A percentile compares a stretch with the other conserved stretches of the same genome.
Conservation (phyloP, 2,329 filamentous ascomycete species). For the Xylaria polymorpha region DNA sequence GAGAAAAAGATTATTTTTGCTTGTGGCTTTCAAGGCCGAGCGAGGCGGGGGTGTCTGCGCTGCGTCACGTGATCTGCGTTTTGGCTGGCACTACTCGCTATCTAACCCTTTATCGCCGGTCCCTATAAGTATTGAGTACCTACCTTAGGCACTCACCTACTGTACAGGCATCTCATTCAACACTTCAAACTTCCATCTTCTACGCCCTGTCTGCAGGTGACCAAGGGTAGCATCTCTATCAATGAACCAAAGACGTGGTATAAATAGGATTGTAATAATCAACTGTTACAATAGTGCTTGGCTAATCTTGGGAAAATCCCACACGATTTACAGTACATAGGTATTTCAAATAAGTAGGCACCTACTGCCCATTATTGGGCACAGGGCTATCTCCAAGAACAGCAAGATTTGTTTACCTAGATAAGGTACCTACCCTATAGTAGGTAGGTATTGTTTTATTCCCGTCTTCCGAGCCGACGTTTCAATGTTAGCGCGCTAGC, state of each 20-base stretch:
- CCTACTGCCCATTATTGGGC: no score
- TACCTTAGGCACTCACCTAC: no score
- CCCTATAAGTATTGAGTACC: no score
- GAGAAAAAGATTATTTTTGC: conserved; percentile 49
- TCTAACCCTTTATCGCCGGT: conserved; percentile 2
- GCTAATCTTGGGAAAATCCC: neutral
- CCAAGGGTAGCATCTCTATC: neutral
- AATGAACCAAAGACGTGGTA: neutral
- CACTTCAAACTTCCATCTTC: no score
- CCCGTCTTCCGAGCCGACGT: conserved; percentile 5
- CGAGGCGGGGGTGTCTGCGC: conserved; percentile 43
- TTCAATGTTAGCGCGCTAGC: conserved; percentile 2
- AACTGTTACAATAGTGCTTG: neutral
- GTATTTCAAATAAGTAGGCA: conserved; percentile 4
- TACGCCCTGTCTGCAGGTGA: neutral
- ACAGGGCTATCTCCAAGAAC: no score
- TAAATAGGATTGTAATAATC: neutral
- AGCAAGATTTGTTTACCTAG: conserved; percentile 1
- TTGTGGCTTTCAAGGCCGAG: conserved; percentile 42
- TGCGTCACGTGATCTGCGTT: conserved; percentile 42
- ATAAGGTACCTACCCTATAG: no score
- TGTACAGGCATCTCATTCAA: conserved; percentile 1
- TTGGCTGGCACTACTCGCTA: neutral
- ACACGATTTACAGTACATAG: neutral
- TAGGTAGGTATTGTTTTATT: neutral